These are phyloP conservation scores for Emmonsia crescens DNA, from an alignment of 2,329 filamentous ascomycete genomes.

Conservation along the genomic window DNA sequence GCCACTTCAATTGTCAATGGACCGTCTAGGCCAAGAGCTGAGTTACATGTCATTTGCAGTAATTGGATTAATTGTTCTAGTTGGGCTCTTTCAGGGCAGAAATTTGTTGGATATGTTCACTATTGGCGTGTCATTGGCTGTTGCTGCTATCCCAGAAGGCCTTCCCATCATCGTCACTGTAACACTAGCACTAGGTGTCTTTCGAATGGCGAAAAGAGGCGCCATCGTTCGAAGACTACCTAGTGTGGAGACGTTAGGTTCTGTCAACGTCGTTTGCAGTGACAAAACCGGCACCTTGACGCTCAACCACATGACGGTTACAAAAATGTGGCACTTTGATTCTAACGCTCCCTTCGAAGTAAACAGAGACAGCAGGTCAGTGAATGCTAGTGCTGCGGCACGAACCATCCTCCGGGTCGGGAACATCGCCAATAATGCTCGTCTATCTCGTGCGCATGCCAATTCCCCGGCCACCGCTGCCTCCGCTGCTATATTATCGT, in stretches of 20 bases:
- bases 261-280: conserved; percentile 98
- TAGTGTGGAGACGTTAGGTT: conserved; percentile 92
- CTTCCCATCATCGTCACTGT: conserved; percentile 97
- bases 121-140: conserved; percentile 90
- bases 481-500: conserved; percentile 73
- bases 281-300: conserved; percentile 97
- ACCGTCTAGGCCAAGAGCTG: conserved; percentile 87
- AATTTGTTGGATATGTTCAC: conserved; percentile 89
- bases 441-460: conserved; percentile 62
- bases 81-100: conserved; percentile 85
- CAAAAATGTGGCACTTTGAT: conserved; percentile 93
- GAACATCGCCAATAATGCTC: conserved; percentile 92
- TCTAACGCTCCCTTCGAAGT: conserved; percentile 47
- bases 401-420: conserved; percentile 78
- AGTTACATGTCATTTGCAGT: conserved; percentile 95
- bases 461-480: conserved; percentile 58
- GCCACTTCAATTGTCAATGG: conserved; percentile 91
- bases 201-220: conserved; percentile 90
- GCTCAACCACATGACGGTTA: conserved; percentile 96
- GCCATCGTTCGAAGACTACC: conserved; percentile 93
- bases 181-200: conserved; percentile 83
- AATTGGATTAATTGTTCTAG: conserved; percentile 82
- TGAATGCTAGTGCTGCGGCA: conserved; percentile 59
- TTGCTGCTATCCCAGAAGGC: conserved; percentile 91
- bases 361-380: conserved; percentile 41